Evolutionary conservation across 305 asterid genomes (phyloP).

Genomic region (Solanum hybrid): DNA sequence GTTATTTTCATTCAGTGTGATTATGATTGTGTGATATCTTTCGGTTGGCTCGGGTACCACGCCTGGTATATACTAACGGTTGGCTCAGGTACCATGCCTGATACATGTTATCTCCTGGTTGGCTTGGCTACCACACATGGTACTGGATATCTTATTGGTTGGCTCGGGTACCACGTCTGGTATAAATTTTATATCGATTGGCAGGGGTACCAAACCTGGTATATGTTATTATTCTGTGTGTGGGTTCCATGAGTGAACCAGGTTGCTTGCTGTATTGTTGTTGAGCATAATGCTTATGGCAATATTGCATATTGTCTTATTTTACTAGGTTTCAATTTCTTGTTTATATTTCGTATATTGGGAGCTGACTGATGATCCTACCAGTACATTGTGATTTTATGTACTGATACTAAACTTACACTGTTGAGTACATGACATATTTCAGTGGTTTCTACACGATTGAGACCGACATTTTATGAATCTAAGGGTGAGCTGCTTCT

Average conservation of each 20-base stretch:
- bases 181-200: not conserved
- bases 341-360: no score
- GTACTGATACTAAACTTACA: not conserved
- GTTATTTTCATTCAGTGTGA: not conserved
- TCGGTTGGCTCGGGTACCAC: not conserved
- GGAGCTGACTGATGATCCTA: not conserved
- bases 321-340: not conserved
- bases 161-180: not conserved
- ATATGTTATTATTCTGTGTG: not conserved
- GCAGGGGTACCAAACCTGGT: not conserved
- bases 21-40: not conserved
- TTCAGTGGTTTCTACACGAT: no score
- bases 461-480: not conserved
- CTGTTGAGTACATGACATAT: not conserved
- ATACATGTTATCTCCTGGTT: not conserved
- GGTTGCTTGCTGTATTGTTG: not conserved
- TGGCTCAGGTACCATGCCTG: not conserved
- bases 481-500: not conserved
- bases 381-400: not conserved
- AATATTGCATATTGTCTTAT: not conserved
- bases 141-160: not conserved
- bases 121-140: not conserved
- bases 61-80: not conserved
- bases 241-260: not conserved
- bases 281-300: not conserved